Evolutionary conservation across 1,139 yeast genomes (phyloP), one percentile per base, ranked within the genome.

Genomic region (Geotrichum australiense): DNA sequence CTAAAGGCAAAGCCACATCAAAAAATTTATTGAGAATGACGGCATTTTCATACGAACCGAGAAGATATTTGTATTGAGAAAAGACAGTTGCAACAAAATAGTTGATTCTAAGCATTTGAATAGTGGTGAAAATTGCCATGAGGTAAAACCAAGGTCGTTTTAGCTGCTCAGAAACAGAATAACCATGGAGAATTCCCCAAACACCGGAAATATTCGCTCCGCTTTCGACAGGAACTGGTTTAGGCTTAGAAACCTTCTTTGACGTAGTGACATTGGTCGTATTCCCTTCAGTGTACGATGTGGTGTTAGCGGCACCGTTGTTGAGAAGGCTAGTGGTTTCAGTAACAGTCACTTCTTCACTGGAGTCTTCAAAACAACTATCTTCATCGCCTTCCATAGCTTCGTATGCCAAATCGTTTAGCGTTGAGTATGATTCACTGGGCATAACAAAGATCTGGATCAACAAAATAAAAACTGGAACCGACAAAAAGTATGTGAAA

Each of bases 51-150:
- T 69, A 72, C 47, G 73, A 66, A 12, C 72, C 75, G 44, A 85
- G 70, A 47, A 86, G 69, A 56, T 68, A 87, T 26, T 71, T 70
- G 65, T 84, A 89, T 64, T 86, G 96, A 0, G 93, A 67, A 53
- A 77, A 75, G 33, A 89, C 68, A 1, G 96, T 85, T 5, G 96
- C 96, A 40, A 89, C 93, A 61, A 85, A 89, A 61, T 82, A 87
- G 63, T 89, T 89, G 52, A 87, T 82, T 58, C 96, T 71, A 41
- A 89, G 71, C 95, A 87, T 86, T 61, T 86, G 94, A 44, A 86
- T 73, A 2, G 89, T 74, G 4, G 95, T 82, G 61, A 86, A 85
- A 3, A 76, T 57, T 18, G 85, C 74, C 82, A 86, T 81, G 43
- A 86, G 65, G 39, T 70, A 57, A 59, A 86, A 89, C 93, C 96